Evolutionary conservation across 208 protist genomes (phyloP), one percentile per base, ranked within the genome.

Genomic region (Crithidia mellificae): DNA sequence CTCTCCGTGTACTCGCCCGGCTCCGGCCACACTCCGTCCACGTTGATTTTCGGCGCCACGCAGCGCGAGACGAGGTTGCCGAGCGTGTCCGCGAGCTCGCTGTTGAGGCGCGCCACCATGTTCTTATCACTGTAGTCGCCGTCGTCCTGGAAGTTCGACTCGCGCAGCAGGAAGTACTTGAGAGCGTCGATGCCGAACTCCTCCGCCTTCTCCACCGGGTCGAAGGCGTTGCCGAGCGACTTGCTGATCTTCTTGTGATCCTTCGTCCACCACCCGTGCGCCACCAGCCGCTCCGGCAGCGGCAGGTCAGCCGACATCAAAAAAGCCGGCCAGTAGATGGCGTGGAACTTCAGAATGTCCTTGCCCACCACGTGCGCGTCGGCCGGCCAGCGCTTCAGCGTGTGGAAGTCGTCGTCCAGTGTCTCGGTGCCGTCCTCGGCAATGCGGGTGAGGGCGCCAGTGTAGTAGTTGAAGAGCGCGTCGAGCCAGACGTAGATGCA

Each of bases 401-500:
- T 38, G 12, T 19, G 43, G 56, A 62, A 65, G 64, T 92, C 82
- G 49, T 81, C 75, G 24, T 80, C 68, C 43, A 84, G 62, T 24
- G 76, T 46, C 46, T 88, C 74, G 25, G 58, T 73, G 39, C 81
- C 81, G 55, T 87, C 72, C 30, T 61, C 68, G 54, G 74, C 70
- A 36, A 83, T 54, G 17, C 71, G 67, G 36, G 80, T 77, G 36
- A 79, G 34, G 47, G 90, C 64, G n/a, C 73, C 92, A 11, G 98
- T 99, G 43, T 99, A 88, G 82, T 99, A 99, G 83, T 99, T 99
- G 41, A 96, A 97, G 1, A 99, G 88, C 0, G 99, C 99, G 77
- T 99, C 99, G 1, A 99, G 90, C 99, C 99, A 99, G 17, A 99
- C 99, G 82, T 99, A 99, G 66, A 99, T 98, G 57, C 92, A 95